phyloP scores from a whole-genome alignment of 768 basidiomycete species.

The Bullera alba region DNA sequence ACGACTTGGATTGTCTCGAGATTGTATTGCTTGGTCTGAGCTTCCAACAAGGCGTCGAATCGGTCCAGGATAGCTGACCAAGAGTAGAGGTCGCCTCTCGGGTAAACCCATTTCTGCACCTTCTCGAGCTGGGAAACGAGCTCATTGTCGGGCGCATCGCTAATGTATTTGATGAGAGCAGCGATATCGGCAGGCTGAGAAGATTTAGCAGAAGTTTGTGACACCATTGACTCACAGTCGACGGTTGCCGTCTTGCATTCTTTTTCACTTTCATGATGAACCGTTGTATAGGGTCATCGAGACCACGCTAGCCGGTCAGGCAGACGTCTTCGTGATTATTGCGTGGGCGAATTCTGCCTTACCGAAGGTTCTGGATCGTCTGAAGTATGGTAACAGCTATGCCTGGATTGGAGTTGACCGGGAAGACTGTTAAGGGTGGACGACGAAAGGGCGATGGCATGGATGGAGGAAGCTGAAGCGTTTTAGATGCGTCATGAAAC shows the following conservation, averaged over 20 bases:
- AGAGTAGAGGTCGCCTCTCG: constrained; percentile 89
- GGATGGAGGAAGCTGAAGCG: too few relatives aligned
- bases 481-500: too few relatives aligned
- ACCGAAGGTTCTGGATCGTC: too few relatives aligned
- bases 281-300: background rate
- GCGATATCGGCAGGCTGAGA: constrained; percentile 50
- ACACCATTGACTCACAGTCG: constrained; percentile 22
- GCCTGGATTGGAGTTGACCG: too few relatives aligned
- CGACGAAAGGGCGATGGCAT: too few relatives aligned
- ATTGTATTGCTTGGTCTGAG: constrained; percentile 72
- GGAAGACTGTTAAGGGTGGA: too few relatives aligned
- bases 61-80: constrained; percentile 96
- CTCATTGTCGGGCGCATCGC: constrained; percentile 62
- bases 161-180: constrained; percentile 67
- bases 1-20: constrained; percentile 73
- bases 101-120: constrained; percentile 85
- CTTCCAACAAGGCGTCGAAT: constrained; percentile 82
- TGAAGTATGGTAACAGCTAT: background rate
- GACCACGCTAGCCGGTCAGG: background rate
- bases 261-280: constrained; percentile 41
- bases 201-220: background rate
- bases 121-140: constrained; percentile 60
- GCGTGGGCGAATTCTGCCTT: too few relatives aligned
- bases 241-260: constrained; percentile 22
- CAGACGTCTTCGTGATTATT: too few relatives aligned